Base-by-base conservation (phyloP, 768 basidiomycete genomes). In the Lentinus brumalis region DNA sequence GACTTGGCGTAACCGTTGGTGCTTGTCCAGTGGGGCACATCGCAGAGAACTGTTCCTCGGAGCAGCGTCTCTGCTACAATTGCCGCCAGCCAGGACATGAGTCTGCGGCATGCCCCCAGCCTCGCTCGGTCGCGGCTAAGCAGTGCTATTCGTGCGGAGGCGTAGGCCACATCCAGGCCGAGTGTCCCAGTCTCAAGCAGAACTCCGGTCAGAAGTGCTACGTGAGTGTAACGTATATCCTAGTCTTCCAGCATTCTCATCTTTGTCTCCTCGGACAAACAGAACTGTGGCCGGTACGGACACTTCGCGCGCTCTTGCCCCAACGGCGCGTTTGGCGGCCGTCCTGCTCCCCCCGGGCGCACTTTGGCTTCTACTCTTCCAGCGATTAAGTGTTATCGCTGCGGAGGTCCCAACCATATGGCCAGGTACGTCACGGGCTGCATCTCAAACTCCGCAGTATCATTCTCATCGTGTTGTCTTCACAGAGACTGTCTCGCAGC, bases 11-110 rank as follows among this genome's bases (percentile, higher is more conserved):
- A 49, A 49, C 46, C 26, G 21, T 49, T 49, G 8, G 35, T 35
- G 35, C 21, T 26, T 30, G 46, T 15, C 21, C 67, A 95, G 94
- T 95, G 72, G 94, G 94, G 50, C 94, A 96, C 74, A 91, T 96
- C 70, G 94, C 94, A 69, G 92, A 94, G 81, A 91, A 89, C 69
- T 96, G 94, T 73, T 83, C 92, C 49, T 92, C 91, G 64, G 90
- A 91, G 69, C 86, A 91, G 73, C 86, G 92, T 68, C 84, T 96
- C 61, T 96, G 94, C 78, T 96, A 94, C 78, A 96, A 96, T 73
- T 96, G 94, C 74, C 87, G 92, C 66, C 91, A 94, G 73, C 90
- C 93, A n/a, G 94, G 94, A 42, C 94, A 96, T 68, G 94, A 96
- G 75, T 93, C 91, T 18, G 88, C 91, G 57, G 86, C 89, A 57